These are phyloP conservation scores for Fusarium sp. DNA, from an alignment of 2,329 filamentous ascomycete genomes.

Conservation along the genomic window DNA sequence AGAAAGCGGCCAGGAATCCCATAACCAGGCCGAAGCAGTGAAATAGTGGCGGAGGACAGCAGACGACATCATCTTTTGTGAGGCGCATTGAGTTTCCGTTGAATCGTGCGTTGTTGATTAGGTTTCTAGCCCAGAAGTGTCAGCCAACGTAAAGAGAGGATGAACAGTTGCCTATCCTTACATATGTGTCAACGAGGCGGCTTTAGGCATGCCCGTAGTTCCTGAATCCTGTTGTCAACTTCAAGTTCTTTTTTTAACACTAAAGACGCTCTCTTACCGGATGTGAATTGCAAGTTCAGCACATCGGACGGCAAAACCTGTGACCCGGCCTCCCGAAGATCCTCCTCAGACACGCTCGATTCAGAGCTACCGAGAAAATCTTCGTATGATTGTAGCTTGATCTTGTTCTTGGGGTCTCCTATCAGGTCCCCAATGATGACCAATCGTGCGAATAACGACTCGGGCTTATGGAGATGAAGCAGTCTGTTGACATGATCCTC, in stretches of 20 bases:
- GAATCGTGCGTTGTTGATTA: constrained; percentile 69
- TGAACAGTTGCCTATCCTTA: background rate
- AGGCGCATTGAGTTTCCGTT: constrained; percentile 61
- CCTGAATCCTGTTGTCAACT: background rate
- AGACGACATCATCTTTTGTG: constrained; percentile 66
- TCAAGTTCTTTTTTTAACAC: too few species aligned
- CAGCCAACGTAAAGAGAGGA: background rate
- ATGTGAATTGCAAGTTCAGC: constrained; percentile 31
- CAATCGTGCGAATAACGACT: background rate
- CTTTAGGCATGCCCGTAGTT: constrained; percentile 31
- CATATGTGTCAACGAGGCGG: constrained; percentile 24
- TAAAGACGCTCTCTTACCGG: background rate
- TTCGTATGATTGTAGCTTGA: background rate
- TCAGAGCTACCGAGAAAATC: background rate
- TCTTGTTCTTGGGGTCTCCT: background rate
- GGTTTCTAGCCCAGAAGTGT: constrained; percentile 32
- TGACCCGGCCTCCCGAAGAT: background rate
- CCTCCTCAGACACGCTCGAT: background rate
- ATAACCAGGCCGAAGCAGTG: constrained; percentile 80
- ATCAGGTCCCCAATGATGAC: background rate
- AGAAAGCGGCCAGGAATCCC: constrained; percentile 77
- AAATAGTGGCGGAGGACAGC: constrained; percentile 73
- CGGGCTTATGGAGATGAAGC: background rate
- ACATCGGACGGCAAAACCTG: constrained; percentile 5
- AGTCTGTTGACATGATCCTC: background rate